These are phyloP conservation scores for Phytomonas francai DNA, from an alignment of 208 protist species.

Conservation along the genomic window DNA sequence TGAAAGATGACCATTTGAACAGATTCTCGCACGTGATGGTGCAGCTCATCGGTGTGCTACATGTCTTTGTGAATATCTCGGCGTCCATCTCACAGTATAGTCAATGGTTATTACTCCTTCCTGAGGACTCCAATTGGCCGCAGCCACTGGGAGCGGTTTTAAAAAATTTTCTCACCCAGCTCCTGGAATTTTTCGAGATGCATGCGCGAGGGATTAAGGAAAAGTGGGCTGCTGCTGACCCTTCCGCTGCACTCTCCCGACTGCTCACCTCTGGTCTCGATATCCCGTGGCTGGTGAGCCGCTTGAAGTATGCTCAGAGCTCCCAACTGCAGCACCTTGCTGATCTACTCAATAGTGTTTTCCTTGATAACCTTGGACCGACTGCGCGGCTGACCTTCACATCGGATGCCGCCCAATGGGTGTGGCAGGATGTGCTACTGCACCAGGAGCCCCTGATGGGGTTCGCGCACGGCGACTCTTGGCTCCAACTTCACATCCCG, in stretches of 20 bases:
- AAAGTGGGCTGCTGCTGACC: neutral
- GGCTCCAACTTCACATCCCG: slow-evolving; percentile 19
- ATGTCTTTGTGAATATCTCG: neutral
- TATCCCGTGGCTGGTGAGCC: slow-evolving; percentile 19
- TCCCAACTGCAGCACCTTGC: slow-evolving; percentile 18
- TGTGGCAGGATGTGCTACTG: slow-evolving; percentile 37
- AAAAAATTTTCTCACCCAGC: neutral
- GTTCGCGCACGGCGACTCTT: slow-evolving; percentile 1
- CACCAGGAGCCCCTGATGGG: slow-evolving; percentile 18
- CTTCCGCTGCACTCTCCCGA: slow-evolving; percentile 4
- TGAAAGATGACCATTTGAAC: slow-evolving; percentile 10
- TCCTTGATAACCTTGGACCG: slow-evolving; percentile 23
- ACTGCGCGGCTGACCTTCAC: slow-evolving; percentile 17
- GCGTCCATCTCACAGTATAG: neutral
- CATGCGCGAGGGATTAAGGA: neutral
- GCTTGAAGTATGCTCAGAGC: slow-evolving; percentile 19
- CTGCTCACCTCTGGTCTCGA: slow-evolving; percentile 20
- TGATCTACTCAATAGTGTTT: slow-evolving; percentile 25
- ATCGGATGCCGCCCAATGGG: slow-evolving; percentile 38
- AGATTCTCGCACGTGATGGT: slow-evolving; percentile 13
- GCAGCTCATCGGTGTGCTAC: slow-evolving; percentile 1
- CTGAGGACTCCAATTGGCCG: neutral
- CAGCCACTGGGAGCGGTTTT: neutral
- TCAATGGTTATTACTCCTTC: neutral
- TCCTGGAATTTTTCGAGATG: neutral